phyloP scores from a whole-genome alignment of 192 early-diverging fungal genomes.

The Dissophora ornata region DNA sequence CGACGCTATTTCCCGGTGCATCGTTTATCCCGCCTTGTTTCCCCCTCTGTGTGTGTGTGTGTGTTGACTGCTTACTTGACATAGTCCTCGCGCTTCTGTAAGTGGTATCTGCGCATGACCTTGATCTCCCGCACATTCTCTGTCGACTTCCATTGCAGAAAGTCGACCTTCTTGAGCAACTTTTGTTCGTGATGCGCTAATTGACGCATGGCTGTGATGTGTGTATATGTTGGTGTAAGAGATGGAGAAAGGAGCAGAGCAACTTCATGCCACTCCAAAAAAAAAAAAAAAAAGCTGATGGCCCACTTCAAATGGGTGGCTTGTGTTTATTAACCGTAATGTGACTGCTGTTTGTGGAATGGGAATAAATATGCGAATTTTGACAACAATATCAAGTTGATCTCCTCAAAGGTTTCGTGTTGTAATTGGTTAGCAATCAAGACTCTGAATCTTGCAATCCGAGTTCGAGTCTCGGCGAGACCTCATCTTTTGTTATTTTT shows the following conservation, averaged over 20 bases:
- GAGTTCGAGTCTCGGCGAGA: slow-evolving; percentile 16
- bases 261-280: too few relatives aligned
- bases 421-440: slow-evolving; percentile 17
- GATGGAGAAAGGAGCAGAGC: too few relatives aligned
- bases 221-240: background rate
- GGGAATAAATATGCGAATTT: too few relatives aligned
- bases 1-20: too few relatives aligned
- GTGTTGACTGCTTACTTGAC: slow-evolving; percentile 79
- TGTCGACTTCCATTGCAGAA: slow-evolving; percentile 92
- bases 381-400: too few relatives aligned
- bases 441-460: slow-evolving; percentile 20
- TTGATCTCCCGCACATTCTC: slow-evolving; percentile 84
- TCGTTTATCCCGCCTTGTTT: too few relatives aligned
- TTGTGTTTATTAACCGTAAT: too few relatives aligned
- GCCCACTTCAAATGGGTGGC: too few relatives aligned
- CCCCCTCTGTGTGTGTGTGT: too few relatives aligned
- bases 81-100: slow-evolving; percentile 91
- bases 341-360: too few relatives aligned
- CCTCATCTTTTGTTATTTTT: background rate
- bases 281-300: slow-evolving; percentile 1
- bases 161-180: slow-evolving; percentile 95
- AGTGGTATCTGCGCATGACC: slow-evolving; percentile 89
- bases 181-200: slow-evolving; percentile 96
- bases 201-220: slow-evolving; percentile 64
- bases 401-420: background rate